Conservation (phyloP, 352 stramenopile species). For the Elongisporangium prolatum region DNA sequence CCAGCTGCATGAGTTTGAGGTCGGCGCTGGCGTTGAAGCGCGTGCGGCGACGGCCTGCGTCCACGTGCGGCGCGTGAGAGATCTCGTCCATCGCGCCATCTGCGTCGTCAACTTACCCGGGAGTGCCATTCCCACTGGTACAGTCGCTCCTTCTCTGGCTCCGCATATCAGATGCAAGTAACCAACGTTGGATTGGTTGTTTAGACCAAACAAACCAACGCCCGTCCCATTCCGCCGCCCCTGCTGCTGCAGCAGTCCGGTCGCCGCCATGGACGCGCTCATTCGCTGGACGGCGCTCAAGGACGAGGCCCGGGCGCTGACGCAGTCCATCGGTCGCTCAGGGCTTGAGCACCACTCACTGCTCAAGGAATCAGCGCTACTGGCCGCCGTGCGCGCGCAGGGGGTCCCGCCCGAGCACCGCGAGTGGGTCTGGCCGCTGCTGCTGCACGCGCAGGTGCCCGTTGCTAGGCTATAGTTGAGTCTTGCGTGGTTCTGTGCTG, state of each 20-base stretch:
- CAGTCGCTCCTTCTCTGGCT: conserved; percentile 1
- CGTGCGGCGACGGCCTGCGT: conserved; percentile 8
- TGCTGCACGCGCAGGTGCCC: conserved; percentile 50
- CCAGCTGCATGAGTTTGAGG: conserved; percentile 32
- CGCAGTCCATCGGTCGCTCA: conserved; percentile 47
- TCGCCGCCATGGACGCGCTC: conserved; percentile 26
- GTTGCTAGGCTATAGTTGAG: neutral
- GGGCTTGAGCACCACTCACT: conserved; percentile 72
- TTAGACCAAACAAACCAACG: neutral
- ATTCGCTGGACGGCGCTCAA: conserved; percentile 52
- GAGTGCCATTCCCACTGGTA: neutral
- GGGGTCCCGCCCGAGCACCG: conserved; percentile 63
- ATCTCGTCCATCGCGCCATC: neutral
- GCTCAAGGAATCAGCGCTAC: conserved; percentile 29
- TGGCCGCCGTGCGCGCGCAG: conserved; percentile 45
- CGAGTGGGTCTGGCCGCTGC: conserved; percentile 75
- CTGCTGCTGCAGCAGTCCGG: conserved; percentile 1
- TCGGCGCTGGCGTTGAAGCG: conserved; percentile 38
- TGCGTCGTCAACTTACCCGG: neutral
- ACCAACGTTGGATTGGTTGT: neutral
- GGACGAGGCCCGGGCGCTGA: conserved; percentile 49
- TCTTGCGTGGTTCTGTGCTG: conserved; percentile 1
- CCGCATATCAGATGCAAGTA: neutral
- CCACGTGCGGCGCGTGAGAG: neutral
- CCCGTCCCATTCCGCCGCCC: neutral